Conservation (phyloP, 148 eudicot species). For the Vaccinium vitisidaea region DNA sequence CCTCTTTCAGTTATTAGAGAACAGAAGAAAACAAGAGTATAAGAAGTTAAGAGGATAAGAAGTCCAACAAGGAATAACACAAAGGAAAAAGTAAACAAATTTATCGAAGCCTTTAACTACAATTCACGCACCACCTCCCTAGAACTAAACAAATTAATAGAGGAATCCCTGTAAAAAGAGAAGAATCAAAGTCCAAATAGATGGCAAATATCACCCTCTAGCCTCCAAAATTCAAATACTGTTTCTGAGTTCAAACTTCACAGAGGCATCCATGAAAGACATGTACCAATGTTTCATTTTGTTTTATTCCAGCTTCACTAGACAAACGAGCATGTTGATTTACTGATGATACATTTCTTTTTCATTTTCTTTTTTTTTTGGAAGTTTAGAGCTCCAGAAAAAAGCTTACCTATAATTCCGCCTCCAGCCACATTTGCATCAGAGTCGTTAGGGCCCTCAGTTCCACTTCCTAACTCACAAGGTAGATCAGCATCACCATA, state of each 20-base stretch:
- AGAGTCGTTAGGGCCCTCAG: constrained; percentile 60
- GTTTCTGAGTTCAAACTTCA: neutral
- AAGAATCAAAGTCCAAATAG: neutral
- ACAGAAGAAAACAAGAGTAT: neutral
- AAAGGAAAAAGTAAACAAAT: neutral
- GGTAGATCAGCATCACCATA: constrained; percentile 85
- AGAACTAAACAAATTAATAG: neutral
- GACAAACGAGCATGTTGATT: neutral
- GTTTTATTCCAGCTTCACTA: neutral
- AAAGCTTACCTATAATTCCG: constrained; percentile 73
- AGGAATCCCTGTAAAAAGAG: neutral
- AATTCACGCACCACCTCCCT: neutral
- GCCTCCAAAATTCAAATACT: neutral
- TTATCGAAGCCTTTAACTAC: neutral
- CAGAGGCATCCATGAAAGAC: neutral
- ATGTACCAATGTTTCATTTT: neutral
- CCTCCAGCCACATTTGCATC: constrained; percentile 75
- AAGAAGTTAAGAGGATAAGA: neutral
- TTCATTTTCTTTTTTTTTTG: neutral
- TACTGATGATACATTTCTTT: neutral
- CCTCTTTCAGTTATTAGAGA: neutral
- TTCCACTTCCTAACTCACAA: constrained; percentile 89
- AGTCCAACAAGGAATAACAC: neutral
- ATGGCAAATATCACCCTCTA: neutral
- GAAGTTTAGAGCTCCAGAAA: neutral